phyloP scores from a whole-genome alignment of 1,139 yeast genomes.

The Pichia sp. region DNA sequence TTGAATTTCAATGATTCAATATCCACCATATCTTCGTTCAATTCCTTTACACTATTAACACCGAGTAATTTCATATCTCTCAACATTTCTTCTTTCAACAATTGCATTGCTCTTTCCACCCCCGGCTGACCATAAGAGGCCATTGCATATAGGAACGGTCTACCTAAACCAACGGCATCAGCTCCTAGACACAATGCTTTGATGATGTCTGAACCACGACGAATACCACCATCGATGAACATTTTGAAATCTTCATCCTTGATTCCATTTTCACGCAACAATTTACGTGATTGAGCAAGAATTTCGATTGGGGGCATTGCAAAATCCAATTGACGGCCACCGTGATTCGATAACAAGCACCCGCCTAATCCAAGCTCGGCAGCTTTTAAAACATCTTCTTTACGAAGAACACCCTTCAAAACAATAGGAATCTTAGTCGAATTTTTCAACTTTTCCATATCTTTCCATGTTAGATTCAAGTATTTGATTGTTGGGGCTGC shows the following conservation, averaged over 20 bases:
- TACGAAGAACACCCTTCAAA: constrained; percentile 51
- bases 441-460: constrained; percentile 35
- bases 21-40: constrained; percentile 49
- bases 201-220: constrained; percentile 64
- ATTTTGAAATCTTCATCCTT: constrained; percentile 43
- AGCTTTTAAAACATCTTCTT: constrained; percentile 51
- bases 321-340: constrained; percentile 70
- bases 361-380: constrained; percentile 58
- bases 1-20: constrained; percentile 34
- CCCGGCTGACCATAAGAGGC: constrained; percentile 69
- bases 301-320: constrained; percentile 66
- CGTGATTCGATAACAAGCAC: constrained; percentile 64
- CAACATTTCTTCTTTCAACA: constrained; percentile 49
- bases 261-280: constrained; percentile 43
- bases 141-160: constrained; percentile 70
- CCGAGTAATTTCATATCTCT: constrained; percentile 59
- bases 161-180: constrained; percentile 68
- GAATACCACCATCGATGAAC: constrained; percentile 61
- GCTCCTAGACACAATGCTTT: constrained; percentile 69
- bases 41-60: constrained; percentile 42
- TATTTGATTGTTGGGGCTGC: constrained; percentile 28
- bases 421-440: constrained; percentile 50
- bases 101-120: constrained; percentile 51
- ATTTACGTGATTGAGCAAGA: constrained; percentile 58
- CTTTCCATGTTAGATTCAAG: constrained; percentile 37